Percentiles rank a stretch among this genome's conserved stretches.
phyloP scores from a whole-genome alignment of 768 basidiomycete genomes.

The Russula earlei region DNA sequence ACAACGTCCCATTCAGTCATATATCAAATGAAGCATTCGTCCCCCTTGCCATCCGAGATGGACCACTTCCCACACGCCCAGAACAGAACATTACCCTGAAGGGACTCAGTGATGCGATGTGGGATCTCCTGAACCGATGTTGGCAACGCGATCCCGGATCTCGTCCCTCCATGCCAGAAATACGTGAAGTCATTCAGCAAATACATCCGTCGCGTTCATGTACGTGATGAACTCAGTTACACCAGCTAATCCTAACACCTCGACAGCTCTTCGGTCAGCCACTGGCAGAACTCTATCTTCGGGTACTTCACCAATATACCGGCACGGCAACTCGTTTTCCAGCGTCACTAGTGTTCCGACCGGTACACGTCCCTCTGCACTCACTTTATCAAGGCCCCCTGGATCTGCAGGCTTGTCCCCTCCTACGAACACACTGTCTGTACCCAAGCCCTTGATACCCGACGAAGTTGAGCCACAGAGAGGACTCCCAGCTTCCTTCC shows the following conservation, averaged over 20 bases:
- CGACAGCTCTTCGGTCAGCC: neutral
- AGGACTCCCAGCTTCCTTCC: neutral
- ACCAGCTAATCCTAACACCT: neutral
- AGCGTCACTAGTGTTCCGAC: neutral
- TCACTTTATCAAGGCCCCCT: neutral
- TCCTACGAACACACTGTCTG: neutral
- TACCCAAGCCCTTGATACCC: neutral
- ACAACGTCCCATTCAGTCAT: conserved; percentile 31
- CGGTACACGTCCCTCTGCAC: neutral
- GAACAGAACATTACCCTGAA: conserved; percentile 22
- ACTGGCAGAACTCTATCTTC: neutral
- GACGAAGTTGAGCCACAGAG: neutral
- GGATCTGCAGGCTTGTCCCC: neutral
- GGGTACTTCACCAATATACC: neutral
- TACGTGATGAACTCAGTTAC: neutral
- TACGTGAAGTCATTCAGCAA: conserved; percentile 23
- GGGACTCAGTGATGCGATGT: conserved; percentile 33
- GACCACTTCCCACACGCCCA: conserved; percentile 33
- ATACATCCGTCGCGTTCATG: conserved; percentile 7
- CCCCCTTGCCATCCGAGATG: conserved; percentile 29
- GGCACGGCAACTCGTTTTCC: neutral
- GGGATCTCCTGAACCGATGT: conserved; percentile 36
- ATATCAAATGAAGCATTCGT: conserved; percentile 29
- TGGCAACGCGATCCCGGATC: conserved; percentile 33
- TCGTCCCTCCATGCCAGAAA: conserved; percentile 32